Evolutionary conservation across 495 filamentous ascomycete genomes (phyloP), one percentile per base, ranked within the genome.

Genomic region (Lepraria neglecta): DNA sequence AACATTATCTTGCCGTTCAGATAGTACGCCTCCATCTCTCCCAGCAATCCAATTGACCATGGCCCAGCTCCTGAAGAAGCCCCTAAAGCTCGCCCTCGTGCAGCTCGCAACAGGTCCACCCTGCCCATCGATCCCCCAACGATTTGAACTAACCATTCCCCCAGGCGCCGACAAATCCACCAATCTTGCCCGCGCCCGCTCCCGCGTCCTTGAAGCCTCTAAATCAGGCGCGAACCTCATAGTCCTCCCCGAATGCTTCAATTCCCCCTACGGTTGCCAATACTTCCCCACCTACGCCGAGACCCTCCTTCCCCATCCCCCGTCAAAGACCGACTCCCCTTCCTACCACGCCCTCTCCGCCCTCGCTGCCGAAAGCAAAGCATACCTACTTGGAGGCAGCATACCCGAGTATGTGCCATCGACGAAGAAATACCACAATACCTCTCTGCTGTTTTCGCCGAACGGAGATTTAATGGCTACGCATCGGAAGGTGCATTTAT

Each of bases 401-500:
- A 97, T 98, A 61, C 94, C 94, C 0, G 95, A 98, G 69, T 77
- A 85, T 30, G 82, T 82, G 46, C 69, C 74, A 10, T 63, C 72
- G 14, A 82, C 80, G 6, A 81, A 87, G 53, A 91, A 88, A 67
- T 89, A 91, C 74, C 95, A 92, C 78, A 98, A 98, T 74, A 97
- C 94, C 10, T 86, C 81, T 9, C 79, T 98, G 38, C 84, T 87
- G 1, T 98, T 98, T 74, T 80, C 76, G 14, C 91, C 91, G 0
- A 66, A 80, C 1, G 94, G 94, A 1, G 71, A 78, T 10, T 77
- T 97, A n/a, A 79, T 97, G 11, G 89, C 85, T 4, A 88, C 83
- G 3, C 92, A 99, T 70, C 84, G 94, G 63, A 99, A 99, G 73
- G 83, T 94, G 21, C 94, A 99, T 71, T 80, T 99, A n/a, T 99